Evolutionary conservation across 2,329 filamentous ascomycete species (phyloP), one percentile per base, ranked within the genome.

Genomic region (Ceratocystis variospora): DNA sequence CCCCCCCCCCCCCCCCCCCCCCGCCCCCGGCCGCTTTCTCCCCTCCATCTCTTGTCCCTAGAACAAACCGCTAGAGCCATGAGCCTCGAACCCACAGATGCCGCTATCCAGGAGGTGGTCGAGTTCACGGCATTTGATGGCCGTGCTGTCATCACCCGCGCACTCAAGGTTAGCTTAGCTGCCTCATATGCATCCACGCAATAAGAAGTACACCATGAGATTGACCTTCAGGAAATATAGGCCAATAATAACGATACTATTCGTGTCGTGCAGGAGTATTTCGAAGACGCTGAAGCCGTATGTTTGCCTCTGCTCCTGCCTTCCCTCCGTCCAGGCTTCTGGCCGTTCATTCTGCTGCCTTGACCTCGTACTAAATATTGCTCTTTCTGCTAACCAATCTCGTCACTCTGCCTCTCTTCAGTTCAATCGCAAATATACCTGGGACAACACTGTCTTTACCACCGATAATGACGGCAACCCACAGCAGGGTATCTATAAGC

Each of bases 391-490:
- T 19, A 48, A 31, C 37, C 19, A 12, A 15, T 15, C 46, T 50
- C n/a, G 22, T 22, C 46, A 22, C 46, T 22, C 22, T 50, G 17
- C 22, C 46, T n/a, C 22, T 37, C 22, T 65, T 33, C 68, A 80
- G 78, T 81, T 81, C 67, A 75, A 73, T 55, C 72, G 73, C 64
- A 77, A 80, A 72, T 83, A 83, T 69, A 74, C 73, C 33, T 86
- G 83, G 82, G 79, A 84, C 68, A 83, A 86, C 64, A 74, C 72
- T 37, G 76, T 78, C 55, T 86, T 84, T 68, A 73, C 73, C 3
- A 78, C 78, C 48, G 80, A 80, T 69, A 77, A 82, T 64, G 81
- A 86, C 63, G 81, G 81, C 44, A 73, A 73, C 37, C 45, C 63
- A 33, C 63, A 65, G 19, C 63, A 37, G 53, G 63, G 59, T 10